Evolutionary conservation across 179 eudicot genomes (phyloP).

Genomic region (Silene noctiflora): DNA sequence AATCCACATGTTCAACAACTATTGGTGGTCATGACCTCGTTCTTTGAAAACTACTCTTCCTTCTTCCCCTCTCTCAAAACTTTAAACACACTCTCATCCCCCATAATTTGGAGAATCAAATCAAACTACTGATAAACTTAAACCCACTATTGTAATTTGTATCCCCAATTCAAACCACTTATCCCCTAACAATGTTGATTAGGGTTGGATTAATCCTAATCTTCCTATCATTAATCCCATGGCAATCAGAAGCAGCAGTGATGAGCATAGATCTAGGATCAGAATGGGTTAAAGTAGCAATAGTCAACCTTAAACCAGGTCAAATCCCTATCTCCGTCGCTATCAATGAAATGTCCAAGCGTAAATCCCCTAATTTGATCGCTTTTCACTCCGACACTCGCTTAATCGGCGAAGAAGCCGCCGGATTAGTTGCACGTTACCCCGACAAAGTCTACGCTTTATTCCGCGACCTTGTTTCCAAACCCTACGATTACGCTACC

Average conservation of each 20-base stretch:
- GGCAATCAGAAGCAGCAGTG: conserved; percentile 51
- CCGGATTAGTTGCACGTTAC: conserved; percentile 68
- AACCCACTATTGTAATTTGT: conserved; percentile 26
- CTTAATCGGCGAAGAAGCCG: conserved; percentile 82
- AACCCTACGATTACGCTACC: conserved; percentile 43
- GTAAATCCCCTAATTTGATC: conserved; percentile 71
- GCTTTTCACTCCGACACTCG: conserved; percentile 66
- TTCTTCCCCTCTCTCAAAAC: too few species aligned
- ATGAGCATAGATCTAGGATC: conserved; percentile 91
- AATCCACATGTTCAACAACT: too few species aligned
- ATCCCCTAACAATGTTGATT: neutral
- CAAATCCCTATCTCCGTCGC: conserved; percentile 56
- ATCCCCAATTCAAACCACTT: conserved; percentile 36
- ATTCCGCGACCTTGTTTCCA: conserved; percentile 69
- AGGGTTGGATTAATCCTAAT: neutral
- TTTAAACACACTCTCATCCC: too few species aligned
- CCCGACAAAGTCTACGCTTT: conserved; percentile 55
- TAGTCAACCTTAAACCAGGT: conserved; percentile 54
- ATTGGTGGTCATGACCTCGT: too few species aligned
- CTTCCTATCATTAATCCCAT: conserved; percentile 1
- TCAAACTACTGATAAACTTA: too few species aligned
- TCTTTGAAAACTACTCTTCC: too few species aligned
- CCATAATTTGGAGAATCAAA: too few species aligned
- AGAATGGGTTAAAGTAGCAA: conserved; percentile 91
- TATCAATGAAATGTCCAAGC: conserved; percentile 27